Conservation (phyloP, 176 grass and related monocot species). For the Hsuehochloa calcarea region DNA sequence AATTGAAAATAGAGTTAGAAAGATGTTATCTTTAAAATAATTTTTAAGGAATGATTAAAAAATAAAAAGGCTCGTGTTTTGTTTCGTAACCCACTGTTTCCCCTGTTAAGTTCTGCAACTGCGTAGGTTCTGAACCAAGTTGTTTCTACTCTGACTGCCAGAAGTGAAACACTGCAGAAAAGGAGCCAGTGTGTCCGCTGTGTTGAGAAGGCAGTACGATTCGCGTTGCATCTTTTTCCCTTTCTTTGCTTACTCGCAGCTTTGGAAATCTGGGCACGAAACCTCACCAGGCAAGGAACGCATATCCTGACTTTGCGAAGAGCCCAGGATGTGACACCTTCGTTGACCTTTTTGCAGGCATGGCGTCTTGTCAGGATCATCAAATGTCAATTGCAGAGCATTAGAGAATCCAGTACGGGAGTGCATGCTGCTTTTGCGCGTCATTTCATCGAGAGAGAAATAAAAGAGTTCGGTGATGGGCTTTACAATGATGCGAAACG, state of each 20-base stretch:
- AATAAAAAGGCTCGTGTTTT: too few species aligned
- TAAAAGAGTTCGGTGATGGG: too few species aligned
- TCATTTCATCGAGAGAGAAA: too few species aligned
- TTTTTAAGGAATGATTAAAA: too few species aligned
- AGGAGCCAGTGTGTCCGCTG: not conserved
- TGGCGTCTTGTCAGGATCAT: not conserved
- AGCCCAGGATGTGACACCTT: not conserved
- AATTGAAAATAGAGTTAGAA: too few species aligned
- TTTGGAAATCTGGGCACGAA: not conserved
- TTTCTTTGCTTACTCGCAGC: not conserved
- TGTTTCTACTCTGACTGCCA: not conserved
- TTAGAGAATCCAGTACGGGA: not conserved
- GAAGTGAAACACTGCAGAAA: not conserved
- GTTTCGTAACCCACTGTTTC: not conserved
- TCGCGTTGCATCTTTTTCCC: not conserved
- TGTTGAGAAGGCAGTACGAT: not conserved
- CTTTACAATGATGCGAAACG: too few species aligned
- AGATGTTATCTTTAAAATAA: too few species aligned
- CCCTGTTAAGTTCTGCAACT: not conserved
- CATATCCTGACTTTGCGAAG: constrained; percentile 1
- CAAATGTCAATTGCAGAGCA: not conserved
- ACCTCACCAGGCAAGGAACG: constrained; percentile 13
- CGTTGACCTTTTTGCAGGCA: not conserved
- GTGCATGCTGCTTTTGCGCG: not conserved
- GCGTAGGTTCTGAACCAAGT: not conserved